A percentile compares a stretch with the other conserved stretches of the same genome.
phyloP scores from a whole-genome alignment of 2,329 filamentous ascomycete genomes.

The Podosphaera leucotricha region DNA sequence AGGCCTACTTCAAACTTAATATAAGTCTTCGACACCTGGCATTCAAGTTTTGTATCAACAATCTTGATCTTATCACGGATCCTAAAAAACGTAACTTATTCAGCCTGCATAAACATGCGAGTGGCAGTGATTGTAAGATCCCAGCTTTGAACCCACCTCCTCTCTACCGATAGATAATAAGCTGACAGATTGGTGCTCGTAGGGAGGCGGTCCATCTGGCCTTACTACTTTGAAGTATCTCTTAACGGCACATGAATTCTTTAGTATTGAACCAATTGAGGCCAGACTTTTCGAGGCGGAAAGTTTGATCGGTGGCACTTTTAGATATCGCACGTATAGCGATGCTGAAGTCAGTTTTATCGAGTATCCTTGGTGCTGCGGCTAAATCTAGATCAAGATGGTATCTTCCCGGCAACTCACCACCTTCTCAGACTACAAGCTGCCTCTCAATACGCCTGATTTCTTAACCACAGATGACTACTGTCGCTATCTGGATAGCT shows the following conservation, averaged over 20 bases:
- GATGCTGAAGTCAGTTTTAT: conserved; percentile 18
- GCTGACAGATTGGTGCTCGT: too few relatives aligned
- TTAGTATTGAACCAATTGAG: conserved; percentile 18
- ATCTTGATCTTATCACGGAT: too few relatives aligned
- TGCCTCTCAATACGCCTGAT: conserved; percentile 20
- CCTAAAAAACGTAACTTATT: too few relatives aligned
- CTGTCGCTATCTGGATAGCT: conserved; percentile 21
- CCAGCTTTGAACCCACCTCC: too few relatives aligned
- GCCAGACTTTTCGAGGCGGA: conserved; percentile 23
- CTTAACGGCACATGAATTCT: conserved; percentile 18
- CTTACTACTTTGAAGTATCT: conserved; percentile 21
- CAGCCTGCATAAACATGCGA: too few relatives aligned
- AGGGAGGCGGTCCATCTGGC: conserved; percentile 20
- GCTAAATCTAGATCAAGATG: conserved; percentile 12
- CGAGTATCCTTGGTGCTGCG: neutral
- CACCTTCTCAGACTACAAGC: conserved; percentile 25
- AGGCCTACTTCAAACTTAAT: too few relatives aligned
- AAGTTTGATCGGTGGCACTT: conserved; percentile 23
- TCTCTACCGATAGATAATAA: too few relatives aligned
- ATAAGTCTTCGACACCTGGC: too few relatives aligned
- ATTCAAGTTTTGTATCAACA: too few relatives aligned
- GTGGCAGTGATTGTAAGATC: too few relatives aligned
- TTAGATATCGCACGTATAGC: conserved; percentile 23
- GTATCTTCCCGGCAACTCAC: conserved; percentile 27
- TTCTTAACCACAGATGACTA: conserved; percentile 21